These are phyloP conservation scores for Saccharomyces hybrid DNA, from an alignment of 1,139 yeast species.

Conservation along the genomic window DNA sequence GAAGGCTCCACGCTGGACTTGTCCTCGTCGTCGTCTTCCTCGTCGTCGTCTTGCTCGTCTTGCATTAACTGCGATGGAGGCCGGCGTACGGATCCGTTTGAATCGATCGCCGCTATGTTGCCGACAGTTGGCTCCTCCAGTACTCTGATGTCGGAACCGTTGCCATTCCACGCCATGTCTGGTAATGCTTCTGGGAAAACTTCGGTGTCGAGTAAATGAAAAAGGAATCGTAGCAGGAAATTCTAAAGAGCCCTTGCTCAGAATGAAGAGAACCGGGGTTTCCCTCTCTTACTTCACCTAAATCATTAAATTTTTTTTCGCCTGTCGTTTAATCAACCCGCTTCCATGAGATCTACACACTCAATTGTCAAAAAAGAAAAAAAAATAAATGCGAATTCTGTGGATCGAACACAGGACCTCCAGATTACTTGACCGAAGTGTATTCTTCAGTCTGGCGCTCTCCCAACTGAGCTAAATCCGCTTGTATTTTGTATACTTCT, in stretches of 20 bases:
- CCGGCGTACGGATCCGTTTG: neutral
- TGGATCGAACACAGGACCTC: conserved; percentile 90
- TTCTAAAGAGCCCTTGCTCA: neutral
- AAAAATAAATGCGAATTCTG: conserved; percentile 58
- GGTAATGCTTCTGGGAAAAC: neutral
- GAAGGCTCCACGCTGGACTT: neutral
- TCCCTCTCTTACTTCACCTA: neutral
- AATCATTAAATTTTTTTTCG: neutral
- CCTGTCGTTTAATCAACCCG: neutral
- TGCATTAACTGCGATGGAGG: neutral
- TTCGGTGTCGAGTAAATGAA: neutral
- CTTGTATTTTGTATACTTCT: neutral
- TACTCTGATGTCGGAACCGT: neutral
- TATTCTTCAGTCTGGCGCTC: conserved; percentile 21
- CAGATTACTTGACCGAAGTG: conserved; percentile 38
- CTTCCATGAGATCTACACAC: neutral
- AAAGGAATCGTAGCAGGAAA: neutral
- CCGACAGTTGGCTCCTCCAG: neutral
- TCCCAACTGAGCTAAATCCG: conserved; percentile 22
- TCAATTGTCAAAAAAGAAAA: neutral
- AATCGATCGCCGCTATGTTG: neutral
- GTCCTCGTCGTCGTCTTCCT: conserved; percentile 3
- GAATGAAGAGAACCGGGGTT: neutral
- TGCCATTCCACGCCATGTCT: neutral
- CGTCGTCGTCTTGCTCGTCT: conserved; percentile 8